A percentile compares a stretch with the other conserved stretches of the same genome.
Evolutionary conservation across 352 stramenopile species (phyloP).

Genomic region (Globisporangium spiculum): DNA sequence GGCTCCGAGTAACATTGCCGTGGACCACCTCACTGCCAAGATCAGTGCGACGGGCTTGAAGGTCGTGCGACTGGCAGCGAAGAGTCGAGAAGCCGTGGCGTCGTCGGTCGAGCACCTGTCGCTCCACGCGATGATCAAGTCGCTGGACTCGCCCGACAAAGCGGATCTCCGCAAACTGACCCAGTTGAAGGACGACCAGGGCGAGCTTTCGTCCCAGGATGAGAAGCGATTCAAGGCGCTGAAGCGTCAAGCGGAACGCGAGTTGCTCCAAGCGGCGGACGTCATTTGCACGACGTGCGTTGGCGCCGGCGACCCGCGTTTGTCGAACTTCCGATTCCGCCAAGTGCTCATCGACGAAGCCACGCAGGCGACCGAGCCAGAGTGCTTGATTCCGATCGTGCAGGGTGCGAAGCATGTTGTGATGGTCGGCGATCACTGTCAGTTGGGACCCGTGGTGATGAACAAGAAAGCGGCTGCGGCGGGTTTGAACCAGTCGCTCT

Average conservation of each 20-base stretch:
- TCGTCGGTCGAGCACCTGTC: conserved; percentile 97
- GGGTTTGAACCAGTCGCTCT: conserved; percentile 97
- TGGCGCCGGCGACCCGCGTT: conserved; percentile 95
- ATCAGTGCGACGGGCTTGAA: conserved; percentile 97
- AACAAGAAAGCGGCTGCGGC: conserved; percentile 98
- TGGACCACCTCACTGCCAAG: conserved; percentile 96
- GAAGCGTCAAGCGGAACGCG: conserved; percentile 90
- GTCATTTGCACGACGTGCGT: conserved; percentile 99
- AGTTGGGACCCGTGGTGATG: conserved; percentile 98
- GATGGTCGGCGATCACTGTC: conserved; percentile 98
- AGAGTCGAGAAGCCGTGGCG: conserved; percentile 94
- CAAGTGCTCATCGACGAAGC: conserved; percentile 99
- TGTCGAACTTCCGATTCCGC: conserved; percentile 98
- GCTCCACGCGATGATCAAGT: conserved; percentile 97
- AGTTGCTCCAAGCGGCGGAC: conserved; percentile 97
- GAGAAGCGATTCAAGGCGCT: conserved; percentile 95
- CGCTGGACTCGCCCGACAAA: conserved; percentile 86
- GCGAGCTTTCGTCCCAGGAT: conserved; percentile 92
- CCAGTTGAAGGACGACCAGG: conserved; percentile 96
- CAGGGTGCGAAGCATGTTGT: conserved; percentile 98
- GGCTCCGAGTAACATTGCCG: conserved; percentile 98
- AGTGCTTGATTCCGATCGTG: conserved; percentile 99
- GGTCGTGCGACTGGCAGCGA: conserved; percentile 97
- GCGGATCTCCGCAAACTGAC: conserved; percentile 90
- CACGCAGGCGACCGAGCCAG: conserved; percentile 98